Conservation (phyloP, 2,329 filamentous ascomycete species). For the Trichoderma lentiforme region DNA sequence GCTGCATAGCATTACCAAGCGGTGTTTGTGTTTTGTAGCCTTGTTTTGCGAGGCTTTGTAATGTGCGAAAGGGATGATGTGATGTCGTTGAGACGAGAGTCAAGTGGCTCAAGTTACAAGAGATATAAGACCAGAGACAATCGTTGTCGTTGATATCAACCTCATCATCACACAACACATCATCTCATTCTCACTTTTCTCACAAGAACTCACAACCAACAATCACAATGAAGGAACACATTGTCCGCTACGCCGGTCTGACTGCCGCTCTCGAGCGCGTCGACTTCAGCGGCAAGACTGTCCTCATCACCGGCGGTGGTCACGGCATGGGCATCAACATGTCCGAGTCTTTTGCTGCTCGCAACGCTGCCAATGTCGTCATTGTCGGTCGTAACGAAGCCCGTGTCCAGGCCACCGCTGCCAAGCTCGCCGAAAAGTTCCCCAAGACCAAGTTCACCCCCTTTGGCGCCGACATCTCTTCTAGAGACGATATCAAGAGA, state of each 20-base stretch:
- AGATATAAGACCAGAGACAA: neutral
- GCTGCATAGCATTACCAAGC: neutral
- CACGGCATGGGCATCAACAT: neutral
- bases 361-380: neutral
- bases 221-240: neutral
- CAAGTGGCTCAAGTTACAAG: neutral
- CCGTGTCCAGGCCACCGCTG: neutral
- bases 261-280: neutral
- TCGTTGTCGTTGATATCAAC: neutral
- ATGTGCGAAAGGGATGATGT: neutral
- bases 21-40: neutral
- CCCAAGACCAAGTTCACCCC: neutral
- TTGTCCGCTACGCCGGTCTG: neutral
- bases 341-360: neutral
- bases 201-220: too few species aligned
- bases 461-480: neutral
- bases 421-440: neutral
- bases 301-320: neutral
- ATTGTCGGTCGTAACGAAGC: neutral
- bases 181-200: neutral
- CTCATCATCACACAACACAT: neutral
- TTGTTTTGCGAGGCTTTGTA: neutral
- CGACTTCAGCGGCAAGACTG: neutral
- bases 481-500: neutral
- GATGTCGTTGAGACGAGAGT: neutral